A percentile compares a stretch with the other conserved stretches of the same genome.
Conservation (phyloP, 768 basidiomycete species). For the Polyporus arcularius region DNA sequence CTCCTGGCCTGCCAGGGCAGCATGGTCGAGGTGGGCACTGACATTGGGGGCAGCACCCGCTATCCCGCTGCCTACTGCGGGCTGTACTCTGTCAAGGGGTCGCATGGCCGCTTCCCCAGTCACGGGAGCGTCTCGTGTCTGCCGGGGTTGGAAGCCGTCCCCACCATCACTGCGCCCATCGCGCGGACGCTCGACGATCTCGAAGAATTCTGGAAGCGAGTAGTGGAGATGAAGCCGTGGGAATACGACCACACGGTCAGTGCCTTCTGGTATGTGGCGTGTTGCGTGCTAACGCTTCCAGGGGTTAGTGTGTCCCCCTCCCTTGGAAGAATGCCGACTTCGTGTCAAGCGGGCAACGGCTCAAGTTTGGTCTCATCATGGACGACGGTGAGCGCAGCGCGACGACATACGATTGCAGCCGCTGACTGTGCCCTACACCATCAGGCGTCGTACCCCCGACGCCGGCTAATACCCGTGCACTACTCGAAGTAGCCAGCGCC, state of each 20-base stretch:
- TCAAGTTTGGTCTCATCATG: slow-evolving; percentile 44
- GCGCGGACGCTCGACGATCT: slow-evolving; percentile 44
- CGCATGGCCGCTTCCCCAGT: slow-evolving; percentile 39
- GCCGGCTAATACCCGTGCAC: slow-evolving; percentile 42
- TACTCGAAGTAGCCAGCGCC: slow-evolving; percentile 36
- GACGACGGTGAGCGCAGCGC: slow-evolving; percentile 37
- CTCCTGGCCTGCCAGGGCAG: slow-evolving; percentile 47
- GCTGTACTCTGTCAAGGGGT: slow-evolving; percentile 43
- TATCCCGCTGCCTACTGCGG: slow-evolving; percentile 52
- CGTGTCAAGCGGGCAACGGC: slow-evolving; percentile 29
- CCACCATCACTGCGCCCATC: slow-evolving; percentile 41
- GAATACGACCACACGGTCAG: slow-evolving; percentile 44
- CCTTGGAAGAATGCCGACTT: slow-evolving; percentile 43
- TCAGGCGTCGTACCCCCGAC: slow-evolving; percentile 40
- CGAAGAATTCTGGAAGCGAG: slow-evolving; percentile 43
- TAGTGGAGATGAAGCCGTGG: slow-evolving; percentile 44
- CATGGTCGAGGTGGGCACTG: slow-evolving; percentile 48
- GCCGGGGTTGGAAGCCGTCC: slow-evolving; percentile 42
- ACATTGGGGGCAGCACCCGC: slow-evolving; percentile 52
- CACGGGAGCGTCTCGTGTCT: slow-evolving; percentile 32
- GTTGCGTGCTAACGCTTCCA: neutral
- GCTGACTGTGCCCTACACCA: neutral
- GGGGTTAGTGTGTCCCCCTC: slow-evolving; percentile 40
- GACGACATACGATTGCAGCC: neutral
- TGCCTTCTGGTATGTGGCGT: neutral